These are phyloP conservation scores for Phaeolepiota aurea DNA, from an alignment of 768 basidiomycete genomes.

Conservation along the genomic window DNA sequence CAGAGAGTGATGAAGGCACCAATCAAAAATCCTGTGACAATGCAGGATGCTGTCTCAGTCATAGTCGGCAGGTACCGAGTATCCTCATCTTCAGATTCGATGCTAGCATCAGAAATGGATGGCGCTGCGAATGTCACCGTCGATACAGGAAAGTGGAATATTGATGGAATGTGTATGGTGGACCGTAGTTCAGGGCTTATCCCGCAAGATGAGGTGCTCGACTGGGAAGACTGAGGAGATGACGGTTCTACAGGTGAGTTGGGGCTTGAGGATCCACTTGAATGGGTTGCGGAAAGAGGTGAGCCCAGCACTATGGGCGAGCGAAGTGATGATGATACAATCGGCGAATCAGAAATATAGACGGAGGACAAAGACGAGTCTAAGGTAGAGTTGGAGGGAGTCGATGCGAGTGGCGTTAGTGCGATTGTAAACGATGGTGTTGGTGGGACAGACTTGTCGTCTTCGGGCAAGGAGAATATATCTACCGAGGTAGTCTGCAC, in stretches of 20 bases:
- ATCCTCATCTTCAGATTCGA: slow-evolving; percentile 7
- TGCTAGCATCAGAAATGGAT: slow-evolving; percentile 4
- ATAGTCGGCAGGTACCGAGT: slow-evolving; percentile 10
- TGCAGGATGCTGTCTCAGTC: slow-evolving; percentile 25
- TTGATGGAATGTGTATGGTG: no score
- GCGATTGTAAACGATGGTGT: not conserved
- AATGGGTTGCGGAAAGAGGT: slow-evolving; percentile 1
- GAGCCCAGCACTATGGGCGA: not conserved
- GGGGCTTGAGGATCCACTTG: not conserved
- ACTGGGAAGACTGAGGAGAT: slow-evolving; percentile 1
- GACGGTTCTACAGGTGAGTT: slow-evolving; percentile 3
- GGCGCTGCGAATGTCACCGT: slow-evolving; percentile 5
- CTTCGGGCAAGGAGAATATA: not conserved
- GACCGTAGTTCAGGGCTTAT: not conserved
- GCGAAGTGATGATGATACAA: not conserved
- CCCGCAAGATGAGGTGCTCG: not conserved
- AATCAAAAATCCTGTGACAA: slow-evolving; percentile 46
- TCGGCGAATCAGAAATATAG: not conserved
- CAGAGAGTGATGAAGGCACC: slow-evolving; percentile 24
- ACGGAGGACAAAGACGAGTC: not conserved
- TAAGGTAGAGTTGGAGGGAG: slow-evolving; percentile 2
- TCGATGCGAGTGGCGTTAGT: slow-evolving; percentile 3
- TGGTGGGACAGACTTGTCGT: not conserved
- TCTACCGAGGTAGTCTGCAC: not conserved
- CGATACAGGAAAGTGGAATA: not conserved